These are phyloP conservation scores for Lindgomyces ingoldianus DNA, from an alignment of 495 filamentous ascomycete species.

Conservation along the genomic window DNA sequence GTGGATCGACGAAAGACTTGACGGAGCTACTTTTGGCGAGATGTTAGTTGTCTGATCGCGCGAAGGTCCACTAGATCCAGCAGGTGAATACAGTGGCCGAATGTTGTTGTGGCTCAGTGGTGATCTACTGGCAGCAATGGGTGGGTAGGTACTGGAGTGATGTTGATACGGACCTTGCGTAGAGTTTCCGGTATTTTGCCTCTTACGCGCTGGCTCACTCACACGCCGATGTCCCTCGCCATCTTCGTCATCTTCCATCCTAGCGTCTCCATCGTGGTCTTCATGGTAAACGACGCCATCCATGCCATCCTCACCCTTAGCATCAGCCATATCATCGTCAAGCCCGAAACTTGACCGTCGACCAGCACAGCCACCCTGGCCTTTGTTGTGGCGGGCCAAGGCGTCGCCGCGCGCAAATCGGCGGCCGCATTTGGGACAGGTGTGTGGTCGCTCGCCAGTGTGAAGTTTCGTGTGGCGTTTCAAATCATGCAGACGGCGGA, in stretches of 20 bases:
- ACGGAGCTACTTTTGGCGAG: slow-evolving; percentile 36
- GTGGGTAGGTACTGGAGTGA: slow-evolving; percentile 76
- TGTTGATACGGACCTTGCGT: slow-evolving; percentile 56
- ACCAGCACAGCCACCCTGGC: slow-evolving; percentile 92
- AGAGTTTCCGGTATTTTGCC: slow-evolving; percentile 55
- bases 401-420: slow-evolving; percentile 96
- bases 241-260: slow-evolving; percentile 68
- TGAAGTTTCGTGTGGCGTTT: slow-evolving; percentile 96
- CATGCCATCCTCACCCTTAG: slow-evolving; percentile 73
- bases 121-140: slow-evolving; percentile 49
- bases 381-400: slow-evolving; percentile 90
- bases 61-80: slow-evolving; percentile 25
- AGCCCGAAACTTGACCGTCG: slow-evolving; percentile 79
- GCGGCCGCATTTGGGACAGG: slow-evolving; percentile 89
- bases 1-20: slow-evolving; percentile 36
- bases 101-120: slow-evolving; percentile 34
- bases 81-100: slow-evolving; percentile 39
- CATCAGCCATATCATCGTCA: slow-evolving; percentile 72
- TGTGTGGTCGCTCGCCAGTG: slow-evolving; percentile 92
- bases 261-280: slow-evolving; percentile 47
- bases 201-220: slow-evolving; percentile 68
- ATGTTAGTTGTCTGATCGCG: slow-evolving; percentile 30
- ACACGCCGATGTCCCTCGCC: slow-evolving; percentile 38
- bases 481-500: slow-evolving; percentile 89
- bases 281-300: slow-evolving; percentile 67